phyloP scores from a whole-genome alignment of 306 rosid species.

The Gleditsia sinensis region DNA sequence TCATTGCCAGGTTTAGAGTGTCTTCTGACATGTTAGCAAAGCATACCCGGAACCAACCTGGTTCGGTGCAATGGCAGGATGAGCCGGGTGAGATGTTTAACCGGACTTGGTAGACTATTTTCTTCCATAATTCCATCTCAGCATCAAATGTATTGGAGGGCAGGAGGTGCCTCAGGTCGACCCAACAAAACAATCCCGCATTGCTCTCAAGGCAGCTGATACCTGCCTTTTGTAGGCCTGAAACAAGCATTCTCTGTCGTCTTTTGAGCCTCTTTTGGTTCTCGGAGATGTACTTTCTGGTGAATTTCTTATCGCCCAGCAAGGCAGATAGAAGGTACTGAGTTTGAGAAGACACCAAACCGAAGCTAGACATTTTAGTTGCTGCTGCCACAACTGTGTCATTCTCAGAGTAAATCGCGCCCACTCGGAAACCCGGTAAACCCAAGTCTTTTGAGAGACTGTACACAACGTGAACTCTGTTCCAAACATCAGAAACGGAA shows the following conservation, averaged over 20 bases:
- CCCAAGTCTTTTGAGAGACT: constrained; percentile 93
- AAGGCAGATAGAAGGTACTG: constrained; percentile 72
- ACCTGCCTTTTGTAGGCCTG: constrained; percentile 57
- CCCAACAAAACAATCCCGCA: constrained; percentile 84
- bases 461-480: constrained; percentile 72
- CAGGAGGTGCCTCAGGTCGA: constrained; percentile 69
- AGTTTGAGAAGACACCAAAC: constrained; percentile 75
- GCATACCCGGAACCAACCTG: constrained; percentile 87
- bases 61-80: constrained; percentile 77
- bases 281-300: constrained; percentile 52
- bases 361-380: constrained; percentile 90
- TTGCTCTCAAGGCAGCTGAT: constrained; percentile 66
- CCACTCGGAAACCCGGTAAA: constrained; percentile 82
- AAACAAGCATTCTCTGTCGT: constrained; percentile 55
- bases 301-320: constrained; percentile 70
- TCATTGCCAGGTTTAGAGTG: constrained; percentile 65
- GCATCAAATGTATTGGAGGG: constrained; percentile 62
- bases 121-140: constrained; percentile 83
- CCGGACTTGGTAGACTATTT: constrained; percentile 64
- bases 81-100: constrained; percentile 80
- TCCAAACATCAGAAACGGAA: constrained; percentile 26
- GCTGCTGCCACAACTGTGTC: constrained; percentile 64
- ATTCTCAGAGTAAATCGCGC: constrained; percentile 72
- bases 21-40: constrained; percentile 75
- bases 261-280: constrained; percentile 62